Conservation (phyloP, 148 eudicot species). For the Drosera capensis region DNA sequence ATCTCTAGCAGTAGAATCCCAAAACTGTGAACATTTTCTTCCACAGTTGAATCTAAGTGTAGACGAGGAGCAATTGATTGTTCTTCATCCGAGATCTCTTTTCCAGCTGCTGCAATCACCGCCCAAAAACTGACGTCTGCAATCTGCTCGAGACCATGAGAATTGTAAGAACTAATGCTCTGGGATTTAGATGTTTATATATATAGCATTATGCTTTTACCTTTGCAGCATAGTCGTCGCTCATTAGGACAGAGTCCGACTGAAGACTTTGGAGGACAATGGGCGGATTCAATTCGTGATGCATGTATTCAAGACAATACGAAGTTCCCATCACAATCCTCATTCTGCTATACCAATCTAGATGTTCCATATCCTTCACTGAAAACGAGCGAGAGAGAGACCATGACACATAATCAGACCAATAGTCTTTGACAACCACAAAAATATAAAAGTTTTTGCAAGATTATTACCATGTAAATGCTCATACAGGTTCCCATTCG, state of each 20-base stretch:
- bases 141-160: constrained; percentile 15
- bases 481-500: constrained; percentile 52
- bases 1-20: constrained; percentile 26
- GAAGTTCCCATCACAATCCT: constrained; percentile 49
- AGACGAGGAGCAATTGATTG: constrained; percentile 15
- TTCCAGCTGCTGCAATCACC: constrained; percentile 21
- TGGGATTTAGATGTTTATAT: neutral
- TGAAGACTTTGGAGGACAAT: constrained; percentile 24
- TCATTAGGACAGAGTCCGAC: constrained; percentile 30
- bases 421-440: neutral
- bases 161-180: no score
- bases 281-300: constrained; percentile 42
- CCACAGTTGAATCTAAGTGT: constrained; percentile 10
- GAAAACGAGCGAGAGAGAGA: neutral
- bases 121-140: constrained; percentile 27
- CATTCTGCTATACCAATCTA: constrained; percentile 50
- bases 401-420: neutral
- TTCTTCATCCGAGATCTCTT: constrained; percentile 23
- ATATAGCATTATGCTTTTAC: constrained; percentile 10
- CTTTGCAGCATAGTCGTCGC: constrained; percentile 59
- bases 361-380: constrained; percentile 15
- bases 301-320: constrained; percentile 59
- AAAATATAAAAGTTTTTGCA: neutral
- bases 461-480: constrained; percentile 43
- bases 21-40: constrained; percentile 27